Conservation (phyloP, 139 green algal genomes). For the Deuterostichococcus epilithicus region DNA sequence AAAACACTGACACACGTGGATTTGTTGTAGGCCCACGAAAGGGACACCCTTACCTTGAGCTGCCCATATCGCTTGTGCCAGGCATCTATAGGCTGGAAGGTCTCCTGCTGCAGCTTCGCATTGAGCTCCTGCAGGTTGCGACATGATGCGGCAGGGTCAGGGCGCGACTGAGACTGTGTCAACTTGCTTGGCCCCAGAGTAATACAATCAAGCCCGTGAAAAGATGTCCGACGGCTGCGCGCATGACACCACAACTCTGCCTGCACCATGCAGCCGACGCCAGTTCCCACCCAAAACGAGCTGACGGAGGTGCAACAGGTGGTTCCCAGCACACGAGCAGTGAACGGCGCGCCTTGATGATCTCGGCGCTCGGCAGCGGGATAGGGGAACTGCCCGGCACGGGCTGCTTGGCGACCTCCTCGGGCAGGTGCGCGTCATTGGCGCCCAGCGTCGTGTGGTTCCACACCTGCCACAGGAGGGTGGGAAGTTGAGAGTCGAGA, state of each 20-base stretch:
- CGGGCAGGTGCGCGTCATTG: not conserved
- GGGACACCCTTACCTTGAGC: not conserved
- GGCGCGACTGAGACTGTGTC: too few relatives aligned
- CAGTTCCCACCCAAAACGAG: too few relatives aligned
- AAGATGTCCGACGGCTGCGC: too few relatives aligned
- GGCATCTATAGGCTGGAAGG: not conserved
- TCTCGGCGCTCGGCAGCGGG: not conserved
- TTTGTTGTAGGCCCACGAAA: too few relatives aligned
- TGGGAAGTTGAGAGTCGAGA: not conserved
- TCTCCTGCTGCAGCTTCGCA: not conserved
- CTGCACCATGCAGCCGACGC: too few relatives aligned
- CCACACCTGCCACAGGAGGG: not conserved
- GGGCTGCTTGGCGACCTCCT: not conserved
- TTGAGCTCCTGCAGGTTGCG: not conserved
- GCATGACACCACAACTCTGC: too few relatives aligned
- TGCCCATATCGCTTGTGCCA: not conserved
- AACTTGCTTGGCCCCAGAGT: too few relatives aligned
- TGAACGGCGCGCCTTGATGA: not conserved
- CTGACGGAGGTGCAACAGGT: too few relatives aligned
- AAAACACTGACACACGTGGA: too few relatives aligned
- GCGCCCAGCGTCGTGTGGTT: not conserved
- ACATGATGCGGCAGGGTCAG: not conserved
- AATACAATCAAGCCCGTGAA: too few relatives aligned
- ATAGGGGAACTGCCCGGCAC: not conserved
- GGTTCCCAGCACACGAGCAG: not conserved